Conservation (phyloP, 352 stramenopile species). For the Phytophthora parvispora region DNA sequence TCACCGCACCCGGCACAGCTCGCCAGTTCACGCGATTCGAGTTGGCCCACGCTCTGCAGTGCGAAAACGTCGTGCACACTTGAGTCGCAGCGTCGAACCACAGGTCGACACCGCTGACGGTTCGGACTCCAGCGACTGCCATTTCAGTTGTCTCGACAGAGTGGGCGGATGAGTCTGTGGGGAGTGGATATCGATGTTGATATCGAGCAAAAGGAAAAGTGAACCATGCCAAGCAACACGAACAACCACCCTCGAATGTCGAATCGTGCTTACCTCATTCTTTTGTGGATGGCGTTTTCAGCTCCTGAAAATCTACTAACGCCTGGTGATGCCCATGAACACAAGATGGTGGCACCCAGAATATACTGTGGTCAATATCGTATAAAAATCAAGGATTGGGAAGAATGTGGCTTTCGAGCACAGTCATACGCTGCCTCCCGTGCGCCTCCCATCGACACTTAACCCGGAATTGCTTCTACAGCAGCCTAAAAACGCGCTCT, state of each 20-base stretch:
- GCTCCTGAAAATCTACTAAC: too few species aligned
- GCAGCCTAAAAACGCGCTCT: too few species aligned
- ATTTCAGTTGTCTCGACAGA: background rate
- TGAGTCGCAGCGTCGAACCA: background rate
- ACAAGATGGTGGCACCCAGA: background rate
- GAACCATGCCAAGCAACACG: background rate
- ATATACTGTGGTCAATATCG: too few species aligned
- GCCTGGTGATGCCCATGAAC: too few species aligned
- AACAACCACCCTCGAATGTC: background rate
- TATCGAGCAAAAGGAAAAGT: background rate
- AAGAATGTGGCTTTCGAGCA: too few species aligned
- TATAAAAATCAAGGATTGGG: too few species aligned
- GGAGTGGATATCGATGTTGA: background rate
- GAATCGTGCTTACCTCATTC: background rate
- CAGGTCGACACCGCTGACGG: background rate
- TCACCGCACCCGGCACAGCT: background rate
- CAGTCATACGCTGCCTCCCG: too few species aligned
- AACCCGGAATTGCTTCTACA: too few species aligned
- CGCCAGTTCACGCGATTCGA: background rate
- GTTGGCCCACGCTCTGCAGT: background rate
- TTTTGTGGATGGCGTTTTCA: background rate
- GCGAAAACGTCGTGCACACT: background rate
- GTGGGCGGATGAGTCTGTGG: background rate
- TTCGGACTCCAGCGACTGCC: background rate
- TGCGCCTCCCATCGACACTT: too few species aligned